phyloP scores from a whole-genome alignment of 495 filamentous ascomycete species.

The Staphylotrichum tortipilum region DNA sequence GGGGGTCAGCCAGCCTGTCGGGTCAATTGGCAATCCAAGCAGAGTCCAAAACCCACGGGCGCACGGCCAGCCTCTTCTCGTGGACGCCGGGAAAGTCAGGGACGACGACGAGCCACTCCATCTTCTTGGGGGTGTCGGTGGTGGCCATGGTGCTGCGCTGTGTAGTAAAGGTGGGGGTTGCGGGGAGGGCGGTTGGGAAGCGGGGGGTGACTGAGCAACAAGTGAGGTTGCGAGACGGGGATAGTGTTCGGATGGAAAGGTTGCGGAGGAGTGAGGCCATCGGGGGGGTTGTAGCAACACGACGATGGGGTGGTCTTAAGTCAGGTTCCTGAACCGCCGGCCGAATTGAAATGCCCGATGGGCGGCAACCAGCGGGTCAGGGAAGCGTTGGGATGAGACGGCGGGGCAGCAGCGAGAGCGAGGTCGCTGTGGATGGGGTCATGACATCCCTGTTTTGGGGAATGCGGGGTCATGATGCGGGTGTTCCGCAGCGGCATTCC shows the following conservation, averaged over 20 bases:
- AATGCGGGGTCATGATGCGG: background rate
- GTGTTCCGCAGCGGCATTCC: too few species aligned
- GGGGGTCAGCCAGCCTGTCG: too few species aligned
- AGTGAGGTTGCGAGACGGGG: background rate
- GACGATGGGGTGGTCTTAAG: background rate
- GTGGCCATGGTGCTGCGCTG: slow-evolving; percentile 33
- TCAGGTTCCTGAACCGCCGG: background rate
- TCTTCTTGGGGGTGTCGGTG: slow-evolving; percentile 38
- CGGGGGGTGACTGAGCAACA: background rate
- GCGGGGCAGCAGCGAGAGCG: too few species aligned
- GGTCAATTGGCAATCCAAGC: slow-evolving; percentile 19
- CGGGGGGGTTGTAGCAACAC: too few species aligned
- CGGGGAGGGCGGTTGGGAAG: background rate
- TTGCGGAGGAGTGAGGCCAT: slow-evolving; percentile 7
- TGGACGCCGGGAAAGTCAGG: slow-evolving; percentile 65
- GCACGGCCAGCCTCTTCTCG: slow-evolving; percentile 60
- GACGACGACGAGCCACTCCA: slow-evolving; percentile 79
- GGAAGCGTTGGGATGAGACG: background rate
- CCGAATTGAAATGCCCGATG: background rate
- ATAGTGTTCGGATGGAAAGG: background rate
- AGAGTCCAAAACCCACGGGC: slow-evolving; percentile 47
- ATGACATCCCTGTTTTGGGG: background rate
- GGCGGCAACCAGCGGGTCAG: slow-evolving; percentile 3
- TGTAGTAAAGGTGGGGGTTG: too few species aligned
- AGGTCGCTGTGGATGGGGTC: background rate